A percentile compares a stretch with the other conserved stretches of the same genome.
Evolutionary conservation across 768 basidiomycete species (phyloP).

Genomic region (Auricularia sp.): DNA sequence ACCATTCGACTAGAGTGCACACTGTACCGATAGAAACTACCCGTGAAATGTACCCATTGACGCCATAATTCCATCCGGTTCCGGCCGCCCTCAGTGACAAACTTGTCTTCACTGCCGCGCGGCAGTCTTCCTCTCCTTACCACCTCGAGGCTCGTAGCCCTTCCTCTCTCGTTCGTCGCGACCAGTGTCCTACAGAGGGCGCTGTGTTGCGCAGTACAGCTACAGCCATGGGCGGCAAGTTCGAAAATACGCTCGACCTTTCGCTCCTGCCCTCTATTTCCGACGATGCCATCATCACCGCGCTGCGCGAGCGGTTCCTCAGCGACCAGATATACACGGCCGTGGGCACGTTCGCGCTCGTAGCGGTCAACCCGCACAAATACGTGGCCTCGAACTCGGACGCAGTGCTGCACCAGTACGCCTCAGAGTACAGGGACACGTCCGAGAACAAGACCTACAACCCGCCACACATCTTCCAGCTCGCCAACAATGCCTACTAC

Average conservation of each 20-base stretch:
- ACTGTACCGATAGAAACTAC: background rate
- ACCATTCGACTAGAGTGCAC: slow-evolving; percentile 53
- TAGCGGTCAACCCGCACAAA: slow-evolving; percentile 91
- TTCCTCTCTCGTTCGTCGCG: background rate
- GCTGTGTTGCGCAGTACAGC: slow-evolving; percentile 10
- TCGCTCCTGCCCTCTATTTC: slow-evolving; percentile 52
- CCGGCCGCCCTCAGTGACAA: background rate
- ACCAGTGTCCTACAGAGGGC: background rate
- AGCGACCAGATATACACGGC: slow-evolving; percentile 70
- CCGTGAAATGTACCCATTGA: background rate
- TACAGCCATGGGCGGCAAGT: slow-evolving; percentile 41
- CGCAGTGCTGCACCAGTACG: slow-evolving; percentile 74
- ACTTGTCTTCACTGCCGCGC: background rate
- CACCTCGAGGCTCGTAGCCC: background rate
- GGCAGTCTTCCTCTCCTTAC: background rate
- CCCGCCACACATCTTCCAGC: slow-evolving; percentile 85
- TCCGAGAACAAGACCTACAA: slow-evolving; percentile 46
- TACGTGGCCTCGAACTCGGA: slow-evolving; percentile 79
- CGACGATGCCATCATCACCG: slow-evolving; percentile 77
- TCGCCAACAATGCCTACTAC: slow-evolving; percentile 87
- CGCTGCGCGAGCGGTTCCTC: slow-evolving; percentile 81
- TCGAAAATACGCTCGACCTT: slow-evolving; percentile 67
- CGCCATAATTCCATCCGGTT: background rate
- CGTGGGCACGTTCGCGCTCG: slow-evolving; percentile 59
- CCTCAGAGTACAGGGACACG: slow-evolving; percentile 74